phyloP scores from a whole-genome alignment of 2,329 filamentous ascomycete species.

The Colletotrichum cordylinicola region DNA sequence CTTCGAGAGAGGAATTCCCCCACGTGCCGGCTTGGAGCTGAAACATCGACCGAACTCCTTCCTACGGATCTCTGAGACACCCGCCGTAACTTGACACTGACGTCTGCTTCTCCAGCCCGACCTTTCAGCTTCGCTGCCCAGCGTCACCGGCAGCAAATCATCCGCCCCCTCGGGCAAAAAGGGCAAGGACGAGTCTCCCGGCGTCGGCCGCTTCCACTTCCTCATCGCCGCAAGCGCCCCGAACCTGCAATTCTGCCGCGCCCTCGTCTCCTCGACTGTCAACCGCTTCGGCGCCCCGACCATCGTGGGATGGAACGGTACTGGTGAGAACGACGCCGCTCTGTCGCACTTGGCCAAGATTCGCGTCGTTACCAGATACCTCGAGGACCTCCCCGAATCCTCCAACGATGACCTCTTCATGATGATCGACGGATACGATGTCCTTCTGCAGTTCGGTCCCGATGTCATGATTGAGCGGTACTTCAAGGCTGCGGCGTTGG shows the following conservation, averaged over 20 bases:
- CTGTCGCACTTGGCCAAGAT: slow-evolving; percentile 45
- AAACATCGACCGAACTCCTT: slow-evolving; percentile 13
- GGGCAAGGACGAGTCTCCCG: background rate
- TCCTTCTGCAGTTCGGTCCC: slow-evolving; percentile 70
- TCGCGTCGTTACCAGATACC: slow-evolving; percentile 39
- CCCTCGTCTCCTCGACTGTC: slow-evolving; percentile 40
- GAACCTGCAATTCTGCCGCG: slow-evolving; percentile 43
- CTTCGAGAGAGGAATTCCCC: background rate
- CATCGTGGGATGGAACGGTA: slow-evolving; percentile 43
- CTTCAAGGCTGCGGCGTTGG: slow-evolving; percentile 56
- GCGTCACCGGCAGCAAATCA: slow-evolving; percentile 9
- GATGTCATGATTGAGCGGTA: slow-evolving; percentile 69
- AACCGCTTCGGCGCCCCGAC: slow-evolving; percentile 43
- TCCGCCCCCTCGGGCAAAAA: background rate
- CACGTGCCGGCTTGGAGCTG: slow-evolving; percentile 9
- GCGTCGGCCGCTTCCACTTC: slow-evolving; percentile 36
- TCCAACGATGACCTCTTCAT: slow-evolving; percentile 65
- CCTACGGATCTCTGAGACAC: background rate
- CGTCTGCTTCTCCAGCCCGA: slow-evolving; percentile 14
- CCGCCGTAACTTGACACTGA: slow-evolving; percentile 10
- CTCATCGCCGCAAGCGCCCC: slow-evolving; percentile 40
- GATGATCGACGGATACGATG: slow-evolving; percentile 67
- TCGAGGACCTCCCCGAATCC: slow-evolving; percentile 30
- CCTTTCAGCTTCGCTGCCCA: slow-evolving; percentile 17
- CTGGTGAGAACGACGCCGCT: slow-evolving; percentile 37